Base-by-base conservation (phyloP, 306 rosid species). In the Mucuna pruriens region DNA sequence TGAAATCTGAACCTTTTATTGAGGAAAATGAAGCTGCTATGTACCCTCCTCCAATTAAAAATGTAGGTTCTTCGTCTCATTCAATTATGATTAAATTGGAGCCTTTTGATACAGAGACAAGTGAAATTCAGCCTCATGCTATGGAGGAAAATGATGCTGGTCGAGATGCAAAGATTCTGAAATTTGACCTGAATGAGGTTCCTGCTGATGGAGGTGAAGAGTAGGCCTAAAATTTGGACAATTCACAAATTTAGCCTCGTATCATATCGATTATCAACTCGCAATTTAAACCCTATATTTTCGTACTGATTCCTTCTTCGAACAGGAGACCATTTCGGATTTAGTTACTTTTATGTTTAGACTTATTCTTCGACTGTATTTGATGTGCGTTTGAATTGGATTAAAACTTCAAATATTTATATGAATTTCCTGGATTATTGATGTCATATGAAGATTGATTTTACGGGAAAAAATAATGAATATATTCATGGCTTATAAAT, bases 181-280 rank as follows among this genome's bases (percentile, higher is more conserved):
- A 31, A 3, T 72, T 86, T 65, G 90, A 86, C 69, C 81, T 86
- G 0, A 79, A 79, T 22, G 46, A 54, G 39, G 36, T 17, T 31
- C 77, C 69, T 26, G 11, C 61, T 26, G 19, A 15, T 7, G 69
- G 25, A 1, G 57, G 3, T 7, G 22, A 52, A 58, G 36, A 23
- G 12, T 2, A 9, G 12, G 45, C 31, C 7, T 39, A 66, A 63
- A 38, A 13, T 34, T 63, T 15, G 22, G 9, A 16, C 0, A 11
- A 9, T 25, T 25, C 12, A 1, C 10, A 26, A 16, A 10, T 64
- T 7, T 17, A 17, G n/a, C 1, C 7, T 49, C 9, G 22, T n/a
- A 52, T 19, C 10, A 6, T 52, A 52, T 52, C 1, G 4, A 52
- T n/a, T 52, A 67, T 5, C 46, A 64, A 65, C 12, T 17, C 22